Percentiles rank a stretch among this genome's conserved stretches.
Evolutionary conservation across 495 filamentous ascomycete species (phyloP).

Genomic region (Podospora sp.): DNA sequence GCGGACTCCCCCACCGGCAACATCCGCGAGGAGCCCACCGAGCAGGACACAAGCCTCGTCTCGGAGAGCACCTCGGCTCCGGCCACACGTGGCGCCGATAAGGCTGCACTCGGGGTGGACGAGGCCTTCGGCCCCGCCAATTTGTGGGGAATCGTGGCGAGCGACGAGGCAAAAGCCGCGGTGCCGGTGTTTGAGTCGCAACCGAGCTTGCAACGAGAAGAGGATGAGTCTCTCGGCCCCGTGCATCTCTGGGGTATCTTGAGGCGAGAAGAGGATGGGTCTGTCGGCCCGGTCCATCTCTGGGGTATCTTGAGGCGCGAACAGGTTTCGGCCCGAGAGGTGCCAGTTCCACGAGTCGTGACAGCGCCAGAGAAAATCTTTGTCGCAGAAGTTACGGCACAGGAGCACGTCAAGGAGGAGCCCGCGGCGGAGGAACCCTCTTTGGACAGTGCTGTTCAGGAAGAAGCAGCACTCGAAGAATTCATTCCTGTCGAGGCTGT

Average conservation of each 20-base stretch:
- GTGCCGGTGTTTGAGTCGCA: neutral
- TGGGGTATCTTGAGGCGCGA: constrained; percentile 1
- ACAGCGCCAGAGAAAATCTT: neutral
- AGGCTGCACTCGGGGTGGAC: constrained; percentile 13
- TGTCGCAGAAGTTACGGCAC: no score
- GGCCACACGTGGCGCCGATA: no score
- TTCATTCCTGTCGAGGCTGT: neutral
- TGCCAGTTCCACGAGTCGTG: neutral
- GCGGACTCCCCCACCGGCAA: constrained; percentile 32
- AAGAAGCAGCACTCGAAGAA: no score
- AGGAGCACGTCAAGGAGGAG: no score
- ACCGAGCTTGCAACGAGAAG: neutral
- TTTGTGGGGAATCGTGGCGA: neutral
- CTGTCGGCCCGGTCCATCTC: neutral
- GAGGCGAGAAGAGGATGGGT: neutral
- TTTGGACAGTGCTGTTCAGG: no score
- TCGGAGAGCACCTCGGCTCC: constrained; percentile 26
- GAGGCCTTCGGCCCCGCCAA: constrained; percentile 1
- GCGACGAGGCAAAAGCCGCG: neutral
- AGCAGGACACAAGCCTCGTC: no score
- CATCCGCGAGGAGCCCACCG: constrained; percentile 22
- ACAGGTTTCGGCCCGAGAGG: neutral
- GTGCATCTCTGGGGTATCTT: constrained; percentile 1
- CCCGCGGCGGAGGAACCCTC: no score
- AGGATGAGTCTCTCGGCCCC: neutral